These are phyloP conservation scores for Volvox carteri DNA, from an alignment of 163 green algal genomes.

Conservation along the genomic window DNA sequence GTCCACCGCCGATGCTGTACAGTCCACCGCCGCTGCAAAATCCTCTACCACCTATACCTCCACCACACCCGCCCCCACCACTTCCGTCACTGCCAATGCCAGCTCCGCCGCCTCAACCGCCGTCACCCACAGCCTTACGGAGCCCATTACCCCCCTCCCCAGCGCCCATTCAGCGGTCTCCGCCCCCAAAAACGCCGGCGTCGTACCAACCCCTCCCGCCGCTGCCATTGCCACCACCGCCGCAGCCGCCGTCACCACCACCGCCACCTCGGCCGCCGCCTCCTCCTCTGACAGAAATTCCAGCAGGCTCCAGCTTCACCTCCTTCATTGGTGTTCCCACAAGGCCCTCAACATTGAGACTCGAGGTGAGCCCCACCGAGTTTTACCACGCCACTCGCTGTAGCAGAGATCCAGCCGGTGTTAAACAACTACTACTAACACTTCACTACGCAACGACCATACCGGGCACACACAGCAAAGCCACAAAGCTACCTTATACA, in stretches of 20 bases:
- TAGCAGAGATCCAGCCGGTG: too few relatives aligned
- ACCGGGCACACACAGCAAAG: too few relatives aligned
- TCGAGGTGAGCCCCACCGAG: slow-evolving; percentile 27
- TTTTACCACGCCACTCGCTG: too few relatives aligned
- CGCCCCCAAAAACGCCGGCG: too few relatives aligned
- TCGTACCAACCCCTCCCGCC: not conserved
- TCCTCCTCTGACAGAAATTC: not conserved
- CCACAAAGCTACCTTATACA: too few relatives aligned
- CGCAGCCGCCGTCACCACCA: not conserved
- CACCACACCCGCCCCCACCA: not conserved
- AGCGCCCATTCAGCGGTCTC: not conserved
- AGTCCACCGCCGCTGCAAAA: not conserved
- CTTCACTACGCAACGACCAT: too few relatives aligned
- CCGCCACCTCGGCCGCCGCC: not conserved
- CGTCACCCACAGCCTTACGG: not conserved
- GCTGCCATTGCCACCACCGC: not conserved
- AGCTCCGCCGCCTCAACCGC: not conserved
- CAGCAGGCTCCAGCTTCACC: not conserved
- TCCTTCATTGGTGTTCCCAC: not conserved
- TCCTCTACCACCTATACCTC: not conserved
- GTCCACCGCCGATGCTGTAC: not conserved
- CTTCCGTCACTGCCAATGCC: not conserved
- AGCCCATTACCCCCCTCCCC: not conserved
- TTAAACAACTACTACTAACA: too few relatives aligned
- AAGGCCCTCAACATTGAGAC: not conserved